Evolutionary conservation across 441 rosid genomes (phyloP), one percentile per base, ranked within the genome.

Genomic region (Aquilaria agallochum): DNA sequence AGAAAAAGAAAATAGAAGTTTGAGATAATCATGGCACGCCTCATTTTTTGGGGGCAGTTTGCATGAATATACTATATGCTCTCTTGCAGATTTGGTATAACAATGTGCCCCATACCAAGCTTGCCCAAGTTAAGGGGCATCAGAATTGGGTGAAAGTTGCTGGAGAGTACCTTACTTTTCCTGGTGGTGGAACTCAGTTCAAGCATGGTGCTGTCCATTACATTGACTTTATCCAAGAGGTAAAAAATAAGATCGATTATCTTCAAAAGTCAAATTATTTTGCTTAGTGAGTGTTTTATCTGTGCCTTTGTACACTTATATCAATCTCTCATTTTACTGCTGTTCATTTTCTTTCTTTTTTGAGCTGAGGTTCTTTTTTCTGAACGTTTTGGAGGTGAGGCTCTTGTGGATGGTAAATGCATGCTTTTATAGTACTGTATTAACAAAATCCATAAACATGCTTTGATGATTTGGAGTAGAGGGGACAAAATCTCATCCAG

Each of bases 111-210:
- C 95, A 91, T 68, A 82, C 92, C 52, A 87, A 89, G 75, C 96
- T 91, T 72, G 96, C 92, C 32, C 68, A 73, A 69, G 31, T 81
- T 54, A 89, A 91, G 82, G 97, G 96, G 45, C 96, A 91, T 80
- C 96, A 91, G 69, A 91, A 91, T 64, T 91, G 97, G 97, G 97
- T 91, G 64, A 91, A 91, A 78, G 87, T 91, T 54, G 58, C 74
- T 10, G 97, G 97, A 60, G 94, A 87, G 73, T 91, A 76, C 75
- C 88, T 91, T 48, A 89, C 94, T 65, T 89, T 91, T 60, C 97
- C 97, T 49, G 96, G 97, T 59, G 95, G 97, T 56, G 97, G 97
- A 70, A 91, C 97, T 74, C 97, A 91, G 72, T 91, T 91, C 74
- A 87, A 85, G 82, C 79, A 87, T 45, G 97, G 97, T 63, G 96